Evolutionary conservation across 257 asterid species (phyloP).

Genomic region (Eucommia ulmoides): DNA sequence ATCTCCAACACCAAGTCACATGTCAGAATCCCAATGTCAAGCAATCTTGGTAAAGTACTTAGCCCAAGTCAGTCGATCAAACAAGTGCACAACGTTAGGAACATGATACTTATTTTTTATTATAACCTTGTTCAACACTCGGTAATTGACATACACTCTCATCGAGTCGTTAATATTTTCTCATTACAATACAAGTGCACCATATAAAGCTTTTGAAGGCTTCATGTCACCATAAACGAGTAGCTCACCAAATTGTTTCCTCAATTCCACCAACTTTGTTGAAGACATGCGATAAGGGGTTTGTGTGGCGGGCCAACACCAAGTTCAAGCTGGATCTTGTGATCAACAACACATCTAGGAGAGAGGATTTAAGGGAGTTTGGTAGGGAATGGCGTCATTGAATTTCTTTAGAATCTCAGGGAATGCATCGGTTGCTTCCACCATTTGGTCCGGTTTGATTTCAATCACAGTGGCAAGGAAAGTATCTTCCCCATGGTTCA

Average conservation of each 20-base stretch:
- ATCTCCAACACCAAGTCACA: not conserved
- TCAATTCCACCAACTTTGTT: not conserved
- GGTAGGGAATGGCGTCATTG: no score
- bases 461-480: not conserved
- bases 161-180: not conserved
- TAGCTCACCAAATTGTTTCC: not conserved
- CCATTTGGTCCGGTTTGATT: not conserved
- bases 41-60: not conserved
- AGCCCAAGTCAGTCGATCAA: not conserved
- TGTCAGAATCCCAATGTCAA: not conserved
- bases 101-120: not conserved
- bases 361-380: no score
- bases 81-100: no score
- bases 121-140: not conserved
- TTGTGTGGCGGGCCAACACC: no score
- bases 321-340: no score
- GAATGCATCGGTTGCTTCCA: no score
- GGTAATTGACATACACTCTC: not conserved
- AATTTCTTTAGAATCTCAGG: no score
- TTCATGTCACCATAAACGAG: not conserved
- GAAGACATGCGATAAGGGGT: not conserved
- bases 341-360: no score
- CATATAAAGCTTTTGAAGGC: not conserved
- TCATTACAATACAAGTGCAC: not conserved
- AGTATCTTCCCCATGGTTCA: no score